Evolutionary conservation across 306 rosid species (phyloP), one percentile per base, ranked within the genome.

Genomic region (Rubus idaeus): DNA sequence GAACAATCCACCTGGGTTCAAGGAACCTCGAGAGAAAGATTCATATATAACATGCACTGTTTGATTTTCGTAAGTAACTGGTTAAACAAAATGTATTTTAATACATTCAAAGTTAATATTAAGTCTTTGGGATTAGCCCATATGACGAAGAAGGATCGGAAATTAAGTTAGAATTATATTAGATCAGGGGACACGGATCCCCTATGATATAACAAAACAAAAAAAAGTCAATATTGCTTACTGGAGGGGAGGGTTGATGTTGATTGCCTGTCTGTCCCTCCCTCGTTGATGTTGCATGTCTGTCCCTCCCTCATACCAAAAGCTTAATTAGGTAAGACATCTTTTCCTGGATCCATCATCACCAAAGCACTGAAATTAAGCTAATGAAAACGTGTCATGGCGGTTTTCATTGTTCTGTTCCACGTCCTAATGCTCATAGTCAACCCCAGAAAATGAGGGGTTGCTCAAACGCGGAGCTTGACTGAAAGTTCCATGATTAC

Each of bases 11-110:
- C n/a, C 16, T 4, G 45, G 47, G 74, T 26, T 14, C 23, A 49
- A 70, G 4, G 55, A 46, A 10, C 46, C 71, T 46, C 42, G 69
- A 45, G n/a, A 20, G 68, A 74, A 55, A n/a, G 30, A 55, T n/a
- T 30, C 2, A 30, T 30, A 30, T 30, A 30, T 30, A 30, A 30
- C 26, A 55, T 18, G 11, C 61, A 55, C 0, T 10, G 12, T 8
- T 45, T 10, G 49, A 18, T 55, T 17, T 30, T 30, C 0, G 35
- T 17, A n/a, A 52, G 8, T 8, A 55, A 17, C 57, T 52, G 2
- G 17, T 17, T 52, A 17, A 17, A 52, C 61, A 55, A 30, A 30
- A 30, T 30, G 2, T 30, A 30, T 30, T 30, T 30, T 2, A 30
- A 30, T 30, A 30, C 35, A 30, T 30, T 30, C 35, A 30, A 30